These are phyloP conservation scores for Trichoderma sp. DNA, from an alignment of 2,329 filamentous ascomycete species.

Conservation along the genomic window DNA sequence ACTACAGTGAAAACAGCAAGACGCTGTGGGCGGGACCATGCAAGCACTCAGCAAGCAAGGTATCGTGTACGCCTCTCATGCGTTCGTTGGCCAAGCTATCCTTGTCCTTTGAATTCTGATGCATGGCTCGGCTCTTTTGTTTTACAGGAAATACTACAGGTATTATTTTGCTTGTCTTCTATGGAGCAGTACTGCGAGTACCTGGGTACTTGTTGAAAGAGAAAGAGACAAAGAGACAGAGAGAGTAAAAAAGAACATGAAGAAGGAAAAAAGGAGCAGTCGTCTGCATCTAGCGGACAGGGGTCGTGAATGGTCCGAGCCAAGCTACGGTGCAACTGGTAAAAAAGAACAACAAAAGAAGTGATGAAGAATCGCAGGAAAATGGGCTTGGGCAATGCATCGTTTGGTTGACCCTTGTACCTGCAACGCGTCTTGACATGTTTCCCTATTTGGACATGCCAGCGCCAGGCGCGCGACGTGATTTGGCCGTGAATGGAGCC, in stretches of 20 bases:
- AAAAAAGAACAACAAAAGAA: background rate
- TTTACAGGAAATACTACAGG: background rate
- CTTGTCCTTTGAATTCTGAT: background rate
- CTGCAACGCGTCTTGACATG: constrained; percentile 40
- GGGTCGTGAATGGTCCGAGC: background rate
- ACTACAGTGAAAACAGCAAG: constrained; percentile 7
- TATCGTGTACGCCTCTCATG: constrained; percentile 21
- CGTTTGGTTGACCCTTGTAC: constrained; percentile 22
- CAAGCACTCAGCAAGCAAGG: constrained; percentile 21
- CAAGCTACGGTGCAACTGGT: background rate
- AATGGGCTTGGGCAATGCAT: background rate
- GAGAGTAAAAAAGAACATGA: background rate
- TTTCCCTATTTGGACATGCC: constrained; percentile 37
- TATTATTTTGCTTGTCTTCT: background rate
- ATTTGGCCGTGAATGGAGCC: constrained; percentile 34
- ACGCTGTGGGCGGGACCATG: constrained; percentile 26
- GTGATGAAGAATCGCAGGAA: background rate
- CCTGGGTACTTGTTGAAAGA: background rate
- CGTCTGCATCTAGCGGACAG: background rate
- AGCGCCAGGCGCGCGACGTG: constrained; percentile 33
- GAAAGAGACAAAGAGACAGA: background rate
- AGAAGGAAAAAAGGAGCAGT: background rate
- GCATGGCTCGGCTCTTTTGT: background rate
- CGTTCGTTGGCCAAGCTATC: constrained; percentile 16
- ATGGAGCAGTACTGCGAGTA: background rate